phyloP scores from a whole-genome alignment of 2,329 filamentous ascomycete genomes.

The Lasiodiplodia hormozganensis region DNA sequence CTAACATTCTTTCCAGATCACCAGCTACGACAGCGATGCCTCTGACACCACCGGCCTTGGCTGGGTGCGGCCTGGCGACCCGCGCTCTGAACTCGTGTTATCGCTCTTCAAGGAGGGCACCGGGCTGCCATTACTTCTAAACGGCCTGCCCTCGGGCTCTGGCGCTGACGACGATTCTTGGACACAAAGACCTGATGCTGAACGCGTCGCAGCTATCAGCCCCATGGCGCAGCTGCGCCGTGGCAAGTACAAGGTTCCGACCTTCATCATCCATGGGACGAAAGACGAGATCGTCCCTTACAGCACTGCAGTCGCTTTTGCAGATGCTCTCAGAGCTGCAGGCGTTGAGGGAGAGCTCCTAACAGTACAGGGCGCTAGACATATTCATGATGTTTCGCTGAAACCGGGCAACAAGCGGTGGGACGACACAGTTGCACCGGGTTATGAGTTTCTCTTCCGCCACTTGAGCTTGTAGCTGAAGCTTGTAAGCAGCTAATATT shows the following conservation, averaged over 20 bases:
- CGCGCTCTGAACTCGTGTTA: constrained; percentile 32
- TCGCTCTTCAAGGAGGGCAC: constrained; percentile 31
- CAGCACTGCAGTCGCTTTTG: not conserved
- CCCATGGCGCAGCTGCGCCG: constrained; percentile 30
- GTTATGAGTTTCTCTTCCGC: not conserved
- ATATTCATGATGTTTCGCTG: not conserved
- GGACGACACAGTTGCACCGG: not conserved
- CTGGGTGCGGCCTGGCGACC: constrained; percentile 31
- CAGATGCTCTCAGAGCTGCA: not conserved
- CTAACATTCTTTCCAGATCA: too few relatives aligned
- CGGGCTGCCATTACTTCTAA: constrained; percentile 29
- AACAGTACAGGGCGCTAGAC: not conserved
- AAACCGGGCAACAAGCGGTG: not conserved
- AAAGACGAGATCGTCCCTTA: constrained; percentile 28
- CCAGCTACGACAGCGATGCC: not conserved
- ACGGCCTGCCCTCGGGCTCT: constrained; percentile 30
- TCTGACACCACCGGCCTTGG: constrained; percentile 23
- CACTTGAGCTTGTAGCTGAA: too few relatives aligned
- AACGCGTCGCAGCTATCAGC: constrained; percentile 28
- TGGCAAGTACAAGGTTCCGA: constrained; percentile 32
- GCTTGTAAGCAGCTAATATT: too few relatives aligned
- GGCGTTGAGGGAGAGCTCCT: not conserved
- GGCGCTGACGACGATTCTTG: not conserved
- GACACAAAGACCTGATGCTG: not conserved
- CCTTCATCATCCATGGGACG: constrained; percentile 32